Base-by-base conservation (phyloP, 2,329 filamentous ascomycete species). In the Aspergillus piperis region DNA sequence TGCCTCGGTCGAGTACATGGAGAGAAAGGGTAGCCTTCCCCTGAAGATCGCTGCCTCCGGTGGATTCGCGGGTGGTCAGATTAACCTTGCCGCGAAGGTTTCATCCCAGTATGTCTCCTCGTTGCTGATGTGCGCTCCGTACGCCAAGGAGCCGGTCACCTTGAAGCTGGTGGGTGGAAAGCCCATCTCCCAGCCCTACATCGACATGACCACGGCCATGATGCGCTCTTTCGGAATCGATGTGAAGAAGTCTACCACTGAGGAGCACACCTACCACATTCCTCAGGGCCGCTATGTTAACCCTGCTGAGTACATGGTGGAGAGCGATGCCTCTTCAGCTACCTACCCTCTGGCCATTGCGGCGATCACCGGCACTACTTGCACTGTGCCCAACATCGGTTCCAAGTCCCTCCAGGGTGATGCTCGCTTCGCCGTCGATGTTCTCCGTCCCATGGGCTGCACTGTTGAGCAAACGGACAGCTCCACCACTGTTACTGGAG, bases 41-140 rank as follows among this genome's bases (percentile, higher is more conserved):
- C 80, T 99, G 11, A 86, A 88, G 60, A 89, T 99, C 54, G 85
- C 89, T 63, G 92, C 95, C 49, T 90, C 90, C 23, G 89, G 88
- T 51, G 94, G 93, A 3, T 89, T 97, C 66, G 86, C 87, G 50
- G 94, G 93, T 58, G 95, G 95, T 39, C 83, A 90, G 27, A 97
- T 99, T 68, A 90, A 96, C 73, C 84, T 99, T 59, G 92, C 93
- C 10, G 95, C 95, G 0, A 98, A 95, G 44, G 90, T 98, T 15
- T 99, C 95, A 8, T 98, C 95, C n/a, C 95, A 99, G 78, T 99
- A 98, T 73, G 95, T 99, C 39, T 98, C 95, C 0, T 97, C 94
- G 1, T 88, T 99, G 64, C 82, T 99, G 54, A 96, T 99, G 91
- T 96, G 92, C 61, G 95, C 95, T 0, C 95, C 95, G 0, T 99